A percentile compares a stretch with the other conserved stretches of the same genome.
phyloP scores from a whole-genome alignment of 106 monocot species.

The Amphibolis antarctica region DNA sequence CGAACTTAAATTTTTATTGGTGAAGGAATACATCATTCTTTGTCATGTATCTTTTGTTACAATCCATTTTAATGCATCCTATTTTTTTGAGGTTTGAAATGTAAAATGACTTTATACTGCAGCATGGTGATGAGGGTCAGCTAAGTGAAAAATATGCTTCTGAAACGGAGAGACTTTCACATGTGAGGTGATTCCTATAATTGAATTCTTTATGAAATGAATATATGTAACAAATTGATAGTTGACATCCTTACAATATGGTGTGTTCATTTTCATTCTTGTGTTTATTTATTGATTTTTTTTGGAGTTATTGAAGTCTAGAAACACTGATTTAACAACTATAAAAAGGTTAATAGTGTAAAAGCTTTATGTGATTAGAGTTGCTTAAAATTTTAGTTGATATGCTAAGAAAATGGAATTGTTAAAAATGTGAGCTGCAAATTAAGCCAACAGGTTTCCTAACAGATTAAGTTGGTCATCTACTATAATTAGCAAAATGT shows the following conservation, averaged over 20 bases:
- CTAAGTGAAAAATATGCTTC: constrained; percentile 58
- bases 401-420: background rate
- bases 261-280: background rate
- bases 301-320: too few relatives aligned
- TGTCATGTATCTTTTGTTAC: too few relatives aligned
- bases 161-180: constrained; percentile 67
- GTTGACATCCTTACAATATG: background rate
- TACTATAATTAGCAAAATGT: too few relatives aligned
- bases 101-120: constrained; percentile 4
- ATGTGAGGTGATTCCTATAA: constrained; percentile 41
- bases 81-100: too few relatives aligned
- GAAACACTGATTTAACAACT: too few relatives aligned
- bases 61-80: too few relatives aligned
- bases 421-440: background rate
- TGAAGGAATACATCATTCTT: too few relatives aligned
- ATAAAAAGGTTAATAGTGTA: too few relatives aligned
- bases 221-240: background rate
- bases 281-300: too few relatives aligned
- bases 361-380: too few relatives aligned
- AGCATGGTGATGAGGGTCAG: constrained; percentile 87
- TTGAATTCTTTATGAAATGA: background rate
- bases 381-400: background rate
- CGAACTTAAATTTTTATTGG: too few relatives aligned
- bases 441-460: background rate
- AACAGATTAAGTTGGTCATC: background rate